Base-by-base conservation (phyloP, 208 protist genomes). In the Vickermania spadyakhi region DNA sequence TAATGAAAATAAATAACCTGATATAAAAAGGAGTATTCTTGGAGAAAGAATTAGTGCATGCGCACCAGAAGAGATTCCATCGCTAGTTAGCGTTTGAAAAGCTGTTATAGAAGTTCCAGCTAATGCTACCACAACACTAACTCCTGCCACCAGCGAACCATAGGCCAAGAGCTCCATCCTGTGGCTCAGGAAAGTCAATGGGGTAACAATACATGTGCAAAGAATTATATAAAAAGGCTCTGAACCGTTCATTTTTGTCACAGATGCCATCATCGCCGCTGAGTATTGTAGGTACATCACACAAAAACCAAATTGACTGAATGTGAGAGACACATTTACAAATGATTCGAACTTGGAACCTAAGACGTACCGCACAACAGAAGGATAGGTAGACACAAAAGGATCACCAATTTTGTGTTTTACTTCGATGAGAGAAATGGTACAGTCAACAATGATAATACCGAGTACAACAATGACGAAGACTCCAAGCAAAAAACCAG, bases 221-320 rank as follows among this genome's bases (percentile, higher is more conserved):
- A 45, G 36, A 45, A 45, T 45, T n/a, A 45, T 45, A n/a, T n/a
- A 45, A 45, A n/a, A 45, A n/a, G 36, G 36, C 18, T 45, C 36
- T 28, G 87, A 3, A 31, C 64, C 62, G 1, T 50, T 14, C n/a
- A 53, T 26, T 18, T 52, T 41, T 23, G 86, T 75, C 13, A 89
- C 55, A 1, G 69, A 51, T 21, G 75, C 71, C 60, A 95, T 80
- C 67, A 90, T 81, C n/a, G 76, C 77, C 3, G 78, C 76, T 22
- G 81, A 68, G 68, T 85, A 93, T 68, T 91, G 82, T 28, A 87
- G 56, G 53, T 81, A 93, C 61, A 89, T 82, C 26, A 91, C 60
- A 66, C 89, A 95, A 52, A 93, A 91, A 18, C 83, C 83, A 54
- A 95, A 89, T 58, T 92, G 88, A 26, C 82, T 95, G 64, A 91